phyloP scores from a whole-genome alignment of 192 early-diverging fungal genomes.

The Umbelopsis vinacea region DNA sequence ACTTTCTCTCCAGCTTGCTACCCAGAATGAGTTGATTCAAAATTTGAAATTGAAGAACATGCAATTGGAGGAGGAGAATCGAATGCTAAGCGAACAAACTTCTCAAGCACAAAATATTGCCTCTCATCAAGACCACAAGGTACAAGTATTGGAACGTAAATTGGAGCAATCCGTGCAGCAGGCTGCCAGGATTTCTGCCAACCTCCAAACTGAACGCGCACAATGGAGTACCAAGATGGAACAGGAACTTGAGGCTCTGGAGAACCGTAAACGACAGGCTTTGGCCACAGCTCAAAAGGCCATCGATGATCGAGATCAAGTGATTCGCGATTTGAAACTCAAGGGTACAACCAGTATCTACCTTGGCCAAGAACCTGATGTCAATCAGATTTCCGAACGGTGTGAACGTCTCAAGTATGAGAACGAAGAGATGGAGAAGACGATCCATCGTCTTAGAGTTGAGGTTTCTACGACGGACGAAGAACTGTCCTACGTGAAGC shows the following conservation, averaged over 20 bases:
- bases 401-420: constrained; percentile 13
- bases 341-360: background rate
- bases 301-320: constrained; percentile 5
- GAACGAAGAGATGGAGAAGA: constrained; percentile 22
- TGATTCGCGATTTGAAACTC: constrained; percentile 1
- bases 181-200: constrained; percentile 2
- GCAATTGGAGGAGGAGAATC: background rate
- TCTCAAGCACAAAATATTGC: background rate
- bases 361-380: background rate
- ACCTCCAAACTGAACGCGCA: background rate
- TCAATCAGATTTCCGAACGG: background rate
- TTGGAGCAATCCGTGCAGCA: constrained; percentile 20
- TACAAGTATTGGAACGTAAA: constrained; percentile 3
- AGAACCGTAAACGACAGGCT: constrained; percentile 7
- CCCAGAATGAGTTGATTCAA: constrained; percentile 5
- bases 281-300: constrained; percentile 6
- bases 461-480: background rate
- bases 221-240: constrained; percentile 12
- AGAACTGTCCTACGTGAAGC: background rate
- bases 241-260: background rate
- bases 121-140: background rate
- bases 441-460: background rate
- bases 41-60: background rate
- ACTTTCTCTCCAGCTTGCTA: constrained; percentile 1
- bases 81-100: background rate